Evolutionary conservation across 768 basidiomycete species (phyloP).

Genomic region (Melanogaster broomeanus): DNA sequence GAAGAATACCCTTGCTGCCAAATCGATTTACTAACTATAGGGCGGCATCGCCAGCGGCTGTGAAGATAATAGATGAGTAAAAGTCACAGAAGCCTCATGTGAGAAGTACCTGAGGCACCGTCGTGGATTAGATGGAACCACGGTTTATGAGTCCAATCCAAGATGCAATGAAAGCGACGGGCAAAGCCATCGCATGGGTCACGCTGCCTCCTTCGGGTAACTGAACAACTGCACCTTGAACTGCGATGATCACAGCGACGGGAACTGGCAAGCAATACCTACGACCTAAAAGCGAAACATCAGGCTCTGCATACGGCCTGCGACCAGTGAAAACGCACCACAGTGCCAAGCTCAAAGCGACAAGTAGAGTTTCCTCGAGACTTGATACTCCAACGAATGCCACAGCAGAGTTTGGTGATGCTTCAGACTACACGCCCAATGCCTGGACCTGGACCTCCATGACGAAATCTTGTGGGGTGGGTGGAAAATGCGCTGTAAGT

Average conservation of each 20-base stretch:
- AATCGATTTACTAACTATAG: constrained; percentile 27
- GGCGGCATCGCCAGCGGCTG: constrained; percentile 26
- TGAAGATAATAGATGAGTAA: background rate
- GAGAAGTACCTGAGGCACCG: constrained; percentile 23
- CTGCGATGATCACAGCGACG: constrained; percentile 14
- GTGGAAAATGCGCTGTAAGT: constrained; percentile 23
- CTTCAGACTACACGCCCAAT: constrained; percentile 8
- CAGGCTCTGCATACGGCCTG: background rate
- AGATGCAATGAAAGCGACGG: constrained; percentile 23
- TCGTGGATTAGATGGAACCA: constrained; percentile 27
- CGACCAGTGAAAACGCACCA: constrained; percentile 2
- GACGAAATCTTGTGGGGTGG: constrained; percentile 13
- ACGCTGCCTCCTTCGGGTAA: constrained; percentile 15
- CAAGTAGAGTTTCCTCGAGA: constrained; percentile 13
- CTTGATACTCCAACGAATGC: constrained; percentile 19
- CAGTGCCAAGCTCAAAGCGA: constrained; percentile 4
- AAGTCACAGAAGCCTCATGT: background rate
- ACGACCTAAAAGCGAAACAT: constrained; percentile 13
- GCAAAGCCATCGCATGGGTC: constrained; percentile 21
- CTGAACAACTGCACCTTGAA: constrained; percentile 5
- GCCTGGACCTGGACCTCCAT: constrained; percentile 20
- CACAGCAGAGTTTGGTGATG: constrained; percentile 11
- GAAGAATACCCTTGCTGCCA: constrained; percentile 16
- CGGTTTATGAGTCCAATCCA: constrained; percentile 28
- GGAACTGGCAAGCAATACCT: constrained; percentile 17